A percentile compares a stretch with the other conserved stretches of the same genome.
These are phyloP conservation scores for Alternaria gaisen DNA, from an alignment of 2,329 filamentous ascomycete species.

Conservation along the genomic window DNA sequence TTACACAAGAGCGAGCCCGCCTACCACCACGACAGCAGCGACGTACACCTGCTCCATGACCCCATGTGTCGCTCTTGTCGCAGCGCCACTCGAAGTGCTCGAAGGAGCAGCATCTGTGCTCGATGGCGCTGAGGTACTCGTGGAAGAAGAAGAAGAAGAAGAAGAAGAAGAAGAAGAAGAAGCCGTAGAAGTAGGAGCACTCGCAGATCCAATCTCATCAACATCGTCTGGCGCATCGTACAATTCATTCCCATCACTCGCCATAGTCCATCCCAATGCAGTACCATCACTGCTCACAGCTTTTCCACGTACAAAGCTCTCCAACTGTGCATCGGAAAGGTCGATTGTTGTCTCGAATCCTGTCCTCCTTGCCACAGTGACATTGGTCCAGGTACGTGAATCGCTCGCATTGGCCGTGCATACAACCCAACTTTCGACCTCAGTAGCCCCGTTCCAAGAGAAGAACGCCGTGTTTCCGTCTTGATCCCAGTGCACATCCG, in stretches of 20 bases:
- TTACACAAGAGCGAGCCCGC: constrained; percentile 12
- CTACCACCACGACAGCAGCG: constrained; percentile 18
- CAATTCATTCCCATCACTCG: constrained; percentile 15
- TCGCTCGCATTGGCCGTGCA: constrained; percentile 33
- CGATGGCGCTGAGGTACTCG: constrained; percentile 1
- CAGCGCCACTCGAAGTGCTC: constrained; percentile 13
- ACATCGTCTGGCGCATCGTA: constrained; percentile 23
- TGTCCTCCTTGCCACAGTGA: constrained; percentile 17
- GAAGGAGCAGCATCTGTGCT: constrained; percentile 5
- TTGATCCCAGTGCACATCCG: constrained; percentile 25
- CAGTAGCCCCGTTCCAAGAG: constrained; percentile 41
- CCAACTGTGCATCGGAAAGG: constrained; percentile 11
- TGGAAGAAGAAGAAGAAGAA: constrained; percentile 4
- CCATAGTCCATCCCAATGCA: constrained; percentile 18
- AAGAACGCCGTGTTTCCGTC: constrained; percentile 27
- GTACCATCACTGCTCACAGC: constrained; percentile 17
- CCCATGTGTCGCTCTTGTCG: constrained; percentile 10
- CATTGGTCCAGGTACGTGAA: constrained; percentile 20
- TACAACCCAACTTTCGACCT: constrained; percentile 38
- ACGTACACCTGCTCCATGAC: constrained; percentile 16
- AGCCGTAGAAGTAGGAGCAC: not conserved
- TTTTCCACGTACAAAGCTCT: constrained; percentile 21
- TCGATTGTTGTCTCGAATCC: constrained; percentile 28
- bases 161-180: constrained; percentile 5
- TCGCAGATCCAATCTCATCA: constrained; percentile 1